phyloP scores from a whole-genome alignment of 1,284 basidiomycete species.

The Apiotrichum akiyoshidainum region DNA sequence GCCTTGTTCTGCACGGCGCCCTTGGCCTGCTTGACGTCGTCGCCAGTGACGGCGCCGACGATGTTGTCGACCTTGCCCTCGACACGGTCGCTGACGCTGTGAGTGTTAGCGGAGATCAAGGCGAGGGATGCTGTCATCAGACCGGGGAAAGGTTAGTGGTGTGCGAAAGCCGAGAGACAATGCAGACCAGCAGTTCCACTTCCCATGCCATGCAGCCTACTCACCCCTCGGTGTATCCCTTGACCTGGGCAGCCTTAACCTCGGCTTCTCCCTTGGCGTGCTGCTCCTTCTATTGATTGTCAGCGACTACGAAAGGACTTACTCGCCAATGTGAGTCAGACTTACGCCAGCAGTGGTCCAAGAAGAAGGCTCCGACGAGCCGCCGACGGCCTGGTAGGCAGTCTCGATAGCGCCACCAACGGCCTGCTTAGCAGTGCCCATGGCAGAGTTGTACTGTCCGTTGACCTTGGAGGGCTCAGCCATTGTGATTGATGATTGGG shows the following conservation, averaged over 20 bases:
- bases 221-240: conserved; percentile 57
- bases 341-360: conserved; percentile 14
- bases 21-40: conserved; percentile 59
- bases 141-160: too few species aligned
- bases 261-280: conserved; percentile 62
- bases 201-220: too few species aligned
- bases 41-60: conserved; percentile 62
- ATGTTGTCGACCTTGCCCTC: conserved; percentile 66
- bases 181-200: too few species aligned
- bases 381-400: conserved; percentile 47
- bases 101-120: neutral
- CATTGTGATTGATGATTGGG: conserved; percentile 3
- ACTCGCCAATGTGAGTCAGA: neutral
- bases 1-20: conserved; percentile 61
- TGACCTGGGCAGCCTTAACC: conserved; percentile 45
- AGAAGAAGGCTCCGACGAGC: conserved; percentile 33
- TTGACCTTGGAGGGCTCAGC: conserved; percentile 58
- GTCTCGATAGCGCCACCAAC: conserved; percentile 29
- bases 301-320: too few species aligned
- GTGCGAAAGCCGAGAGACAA: too few species aligned
- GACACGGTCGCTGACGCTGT: conserved; percentile 56
- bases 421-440: too few species aligned
- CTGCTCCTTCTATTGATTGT: conserved; percentile 55
- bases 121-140: too few species aligned
- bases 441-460: conserved; percentile 54